Conservation (phyloP, 768 basidiomycete genomes). For the Mycena alexandri region DNA sequence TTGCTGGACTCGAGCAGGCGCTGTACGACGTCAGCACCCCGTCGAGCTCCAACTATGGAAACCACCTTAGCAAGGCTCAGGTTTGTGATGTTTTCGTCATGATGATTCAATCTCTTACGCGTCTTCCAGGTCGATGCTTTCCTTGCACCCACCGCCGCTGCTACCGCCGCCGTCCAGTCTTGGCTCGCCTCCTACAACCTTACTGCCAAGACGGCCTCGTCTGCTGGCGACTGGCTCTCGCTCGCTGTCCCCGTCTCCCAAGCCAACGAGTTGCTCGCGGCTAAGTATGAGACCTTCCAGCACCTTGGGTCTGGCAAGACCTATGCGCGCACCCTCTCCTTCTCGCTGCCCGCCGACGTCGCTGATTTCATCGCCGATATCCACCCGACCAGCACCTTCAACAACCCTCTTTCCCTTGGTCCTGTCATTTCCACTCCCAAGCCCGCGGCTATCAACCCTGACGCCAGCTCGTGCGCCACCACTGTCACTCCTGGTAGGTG, state of each 20-base stretch:
- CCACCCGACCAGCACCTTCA: constrained; percentile 51
- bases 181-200: constrained; percentile 58
- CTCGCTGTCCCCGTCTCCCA: constrained; percentile 47
- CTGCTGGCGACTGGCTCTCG: constrained; percentile 55
- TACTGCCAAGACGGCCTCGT: constrained; percentile 42
- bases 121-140: constrained; percentile 10
- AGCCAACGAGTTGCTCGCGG: constrained; percentile 50
- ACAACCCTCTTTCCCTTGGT: constrained; percentile 33
- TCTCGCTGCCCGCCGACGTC: constrained; percentile 52
- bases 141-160: constrained; percentile 7
- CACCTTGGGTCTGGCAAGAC: constrained; percentile 44
- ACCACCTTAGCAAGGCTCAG: constrained; percentile 57
- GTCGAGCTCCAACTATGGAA: constrained; percentile 35
- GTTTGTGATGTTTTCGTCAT: constrained; percentile 43
- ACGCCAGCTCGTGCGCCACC: constrained; percentile 25
- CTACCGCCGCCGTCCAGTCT: constrained; percentile 47
- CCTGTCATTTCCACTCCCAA: constrained; percentile 36
- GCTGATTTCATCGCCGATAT: constrained; percentile 46
- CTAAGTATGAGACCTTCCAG: constrained; percentile 51
- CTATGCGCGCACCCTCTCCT: constrained; percentile 49
- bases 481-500: constrained; percentile 28
- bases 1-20: constrained; percentile 47
- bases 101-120: too few species aligned
- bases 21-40: constrained; percentile 52
- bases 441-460: neutral